Evolutionary conservation across 31 red algal species (phyloP), one percentile per base, ranked within the genome.

Genomic region (Porphyra umbilicalis): DNA sequence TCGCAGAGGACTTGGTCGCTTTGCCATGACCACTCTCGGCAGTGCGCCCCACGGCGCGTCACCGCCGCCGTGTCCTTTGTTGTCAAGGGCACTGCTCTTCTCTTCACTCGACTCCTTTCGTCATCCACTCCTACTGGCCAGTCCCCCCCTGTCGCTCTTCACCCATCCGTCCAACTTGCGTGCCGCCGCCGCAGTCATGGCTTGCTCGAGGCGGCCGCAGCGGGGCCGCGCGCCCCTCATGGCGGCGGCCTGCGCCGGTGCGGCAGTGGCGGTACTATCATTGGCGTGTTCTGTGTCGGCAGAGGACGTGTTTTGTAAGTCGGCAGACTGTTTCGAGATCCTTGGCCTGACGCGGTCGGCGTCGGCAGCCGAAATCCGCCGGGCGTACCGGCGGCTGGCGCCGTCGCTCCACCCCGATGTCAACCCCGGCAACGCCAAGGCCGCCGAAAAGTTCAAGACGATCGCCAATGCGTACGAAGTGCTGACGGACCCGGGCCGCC

Each of bases 401-500:
- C 29, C 83, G 30, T 89, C 90, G 44, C 75, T 57, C 42, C 93
- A 95, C 84, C 93, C 93, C 0, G 93, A 95, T 76, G 88, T 86
- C 81, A 80, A 84, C 34, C 93, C 86, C 16, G 84, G 86, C 68
- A 84, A 87, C 35, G 86, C 80, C 31, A 39, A 30, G 8, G 93
- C 88, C 36, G 80, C 80, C 32, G 90, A 85, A 9, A 40, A 82
- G 36, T 95, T 89, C 36, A 81, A 82, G 18, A 46, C 79, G 34
- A 79, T 95, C 38, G 86, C 85, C 39, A 84, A 83, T 78, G 93
- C 93, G n/a, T 91, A 95, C 44, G 93, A 91, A 38, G 82, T 83
- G 9, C 75, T 95, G 15, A 84, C 80, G 6, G 82, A 91, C 46
- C 81, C 85, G 35, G 44, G 1, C 25, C 87, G 87, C 35, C 89